Evolutionary conservation across 169 alveolate species (phyloP), one percentile per base, ranked within the genome.

Genomic region (Plasmodium gaboni): DNA sequence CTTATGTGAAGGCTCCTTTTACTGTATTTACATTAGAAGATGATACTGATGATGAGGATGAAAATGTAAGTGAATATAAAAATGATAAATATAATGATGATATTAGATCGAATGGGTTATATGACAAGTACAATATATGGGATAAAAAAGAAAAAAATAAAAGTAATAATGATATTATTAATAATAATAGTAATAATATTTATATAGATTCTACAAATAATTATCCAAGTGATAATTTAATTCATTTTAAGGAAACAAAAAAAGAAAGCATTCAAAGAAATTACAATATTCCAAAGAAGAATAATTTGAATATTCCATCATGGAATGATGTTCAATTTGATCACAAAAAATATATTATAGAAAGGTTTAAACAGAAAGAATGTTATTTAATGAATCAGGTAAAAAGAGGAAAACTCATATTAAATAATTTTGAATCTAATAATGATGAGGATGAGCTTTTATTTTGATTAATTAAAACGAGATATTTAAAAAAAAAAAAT

Each of bases 251-350:
- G 0, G 28, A 55, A 55, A 55, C 12, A 6, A 1, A 15, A 17
- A 55, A 55, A 55, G 64, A 13, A 55, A 55, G 10, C 64, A 12
- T 6, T 17, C 22, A 55, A 55, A 13, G 24, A 55, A 55, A 55
- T 17, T 12, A 55, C 7, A 12, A 17, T 17, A 17, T 6, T 12
- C 12, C 15, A 4, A 13, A 55, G 22, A 55, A 55, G 9, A 55
- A 7, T 55, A 32, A 46, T 17, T n/a, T 15, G 38, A 74, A 57
- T 50, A 74, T 74, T 44, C 90, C 90, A 9, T 80, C 90, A 26
- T 80, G 90, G 90, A 73, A 80, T 53, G 65, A 80, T 28, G 90
- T 80, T 1, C 42, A 51, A 10, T 80, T 80, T 63, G 90, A 80
- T 61, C 70, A 80, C 28, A 53, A 80, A 22, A 80, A 80, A 67